Conservation (phyloP, 2,329 filamentous ascomycete species). For the Penicillium sp. region DNA sequence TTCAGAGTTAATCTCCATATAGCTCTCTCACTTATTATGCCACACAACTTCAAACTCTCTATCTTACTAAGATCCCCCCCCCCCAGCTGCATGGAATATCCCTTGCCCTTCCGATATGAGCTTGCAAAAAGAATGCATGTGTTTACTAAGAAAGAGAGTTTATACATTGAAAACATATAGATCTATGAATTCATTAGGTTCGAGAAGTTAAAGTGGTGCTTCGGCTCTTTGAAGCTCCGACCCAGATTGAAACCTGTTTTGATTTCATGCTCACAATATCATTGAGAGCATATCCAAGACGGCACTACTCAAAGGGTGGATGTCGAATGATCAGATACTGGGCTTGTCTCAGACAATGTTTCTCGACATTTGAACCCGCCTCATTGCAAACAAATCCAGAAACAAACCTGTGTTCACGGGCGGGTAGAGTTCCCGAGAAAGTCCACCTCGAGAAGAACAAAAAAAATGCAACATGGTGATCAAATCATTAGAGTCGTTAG, state of each 20-base stretch:
- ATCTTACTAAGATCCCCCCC: too few relatives aligned
- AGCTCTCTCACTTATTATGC: too few relatives aligned
- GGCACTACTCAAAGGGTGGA: not conserved
- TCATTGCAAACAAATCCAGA: not conserved
- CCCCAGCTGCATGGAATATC: too few relatives aligned
- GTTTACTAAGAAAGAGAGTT: too few relatives aligned
- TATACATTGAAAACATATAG: too few relatives aligned
- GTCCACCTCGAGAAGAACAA: not conserved
- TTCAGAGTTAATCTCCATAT: too few relatives aligned
- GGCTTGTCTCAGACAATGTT: not conserved
- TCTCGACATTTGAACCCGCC: not conserved
- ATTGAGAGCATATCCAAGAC: not conserved
- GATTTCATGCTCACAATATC: not conserved
- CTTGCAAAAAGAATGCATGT: too few relatives aligned
- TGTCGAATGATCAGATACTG: not conserved
- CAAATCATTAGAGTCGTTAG: constrained; percentile 26
- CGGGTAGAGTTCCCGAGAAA: not conserved
- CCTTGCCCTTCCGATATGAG: too few relatives aligned
- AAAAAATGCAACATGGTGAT: constrained; percentile 1
- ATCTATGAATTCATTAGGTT: not conserved
- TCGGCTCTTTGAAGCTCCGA: not conserved
- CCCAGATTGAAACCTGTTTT: not conserved
- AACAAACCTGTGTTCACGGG: not conserved
- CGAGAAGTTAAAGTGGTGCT: not conserved
- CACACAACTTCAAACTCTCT: too few relatives aligned